A percentile compares a stretch with the other conserved stretches of the same genome.
Conservation (phyloP, 805 yeast genomes). For the Saccharomycopsis sp. region DNA sequence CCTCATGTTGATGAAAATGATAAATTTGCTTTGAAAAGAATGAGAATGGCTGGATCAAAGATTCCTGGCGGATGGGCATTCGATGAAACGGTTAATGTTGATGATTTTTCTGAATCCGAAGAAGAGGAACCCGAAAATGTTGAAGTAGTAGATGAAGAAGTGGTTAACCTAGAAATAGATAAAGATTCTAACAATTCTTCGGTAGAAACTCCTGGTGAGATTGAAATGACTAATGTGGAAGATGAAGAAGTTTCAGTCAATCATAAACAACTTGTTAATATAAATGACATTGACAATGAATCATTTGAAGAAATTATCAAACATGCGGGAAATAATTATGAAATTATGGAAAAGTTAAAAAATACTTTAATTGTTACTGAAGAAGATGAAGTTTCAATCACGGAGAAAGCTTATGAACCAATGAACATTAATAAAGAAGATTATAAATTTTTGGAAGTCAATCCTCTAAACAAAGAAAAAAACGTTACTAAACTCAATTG, state of each 20-base stretch:
- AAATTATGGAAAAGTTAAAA: slow-evolving; percentile 2
- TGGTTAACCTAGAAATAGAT: not conserved
- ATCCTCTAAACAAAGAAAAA: slow-evolving; percentile 18
- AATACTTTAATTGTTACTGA: slow-evolving; percentile 3
- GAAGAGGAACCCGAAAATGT: slow-evolving; percentile 5
- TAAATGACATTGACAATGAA: too few species aligned
- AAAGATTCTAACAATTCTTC: too few species aligned
- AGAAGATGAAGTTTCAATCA: slow-evolving; percentile 30
- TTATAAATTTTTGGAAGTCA: slow-evolving; percentile 29
- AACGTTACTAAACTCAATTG: not conserved
- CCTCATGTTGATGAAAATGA: slow-evolving; percentile 18
- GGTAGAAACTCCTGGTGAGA: not conserved
- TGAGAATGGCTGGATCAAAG: slow-evolving; percentile 8
- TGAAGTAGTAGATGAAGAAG: not conserved
- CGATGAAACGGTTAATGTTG: not conserved
- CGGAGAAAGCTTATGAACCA: slow-evolving; percentile 66
- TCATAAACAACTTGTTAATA: too few species aligned
- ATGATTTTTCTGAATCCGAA: not conserved
- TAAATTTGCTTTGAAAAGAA: slow-evolving; percentile 26
- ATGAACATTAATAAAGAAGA: slow-evolving; percentile 37
- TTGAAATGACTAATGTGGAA: not conserved
- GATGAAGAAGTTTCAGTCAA: not conserved
- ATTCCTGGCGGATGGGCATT: slow-evolving; percentile 27
- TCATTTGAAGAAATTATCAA: too few species aligned
- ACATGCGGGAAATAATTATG: too few species aligned